Conservation (phyloP, 1,284 basidiomycete species). For the Entoloma clypeatum region DNA sequence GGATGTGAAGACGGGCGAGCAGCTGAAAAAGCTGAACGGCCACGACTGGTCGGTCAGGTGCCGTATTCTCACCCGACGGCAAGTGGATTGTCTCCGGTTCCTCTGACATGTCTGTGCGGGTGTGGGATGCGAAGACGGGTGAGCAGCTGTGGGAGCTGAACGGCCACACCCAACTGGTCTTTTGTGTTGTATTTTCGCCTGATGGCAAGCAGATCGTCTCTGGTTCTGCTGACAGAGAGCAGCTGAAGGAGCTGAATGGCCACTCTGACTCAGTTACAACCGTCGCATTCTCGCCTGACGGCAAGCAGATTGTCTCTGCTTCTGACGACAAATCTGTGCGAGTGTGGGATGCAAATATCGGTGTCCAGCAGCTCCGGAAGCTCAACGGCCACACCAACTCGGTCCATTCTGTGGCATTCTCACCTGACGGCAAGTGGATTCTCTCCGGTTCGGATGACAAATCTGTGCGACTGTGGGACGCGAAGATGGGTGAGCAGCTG, state of each 20-base stretch:
- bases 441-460: constrained; percentile 8
- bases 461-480: constrained; percentile 3
- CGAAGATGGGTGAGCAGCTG: too few species aligned
- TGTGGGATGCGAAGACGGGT: not conserved
- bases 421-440: not conserved
- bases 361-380: not conserved
- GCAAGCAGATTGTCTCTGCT: not conserved
- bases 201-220: too few species aligned
- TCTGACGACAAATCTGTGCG: not conserved
- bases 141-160: too few species aligned
- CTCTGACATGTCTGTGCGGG: too few species aligned
- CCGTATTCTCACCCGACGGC: too few species aligned
- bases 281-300: not conserved
- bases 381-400: not conserved
- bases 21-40: not conserved
- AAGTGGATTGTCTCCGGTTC: too few species aligned
- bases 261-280: too few species aligned
- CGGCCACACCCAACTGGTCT: too few species aligned
- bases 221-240: too few species aligned
- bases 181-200: too few species aligned
- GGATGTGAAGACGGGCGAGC: not conserved
- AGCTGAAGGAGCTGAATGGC: too few species aligned
- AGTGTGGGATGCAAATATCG: not conserved
- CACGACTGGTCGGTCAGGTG: too few species aligned
- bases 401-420: not conserved